These are phyloP conservation scores for Fusarium pseudoanthophilum DNA, from an alignment of 2,329 filamentous ascomycete genomes.

Conservation along the genomic window DNA sequence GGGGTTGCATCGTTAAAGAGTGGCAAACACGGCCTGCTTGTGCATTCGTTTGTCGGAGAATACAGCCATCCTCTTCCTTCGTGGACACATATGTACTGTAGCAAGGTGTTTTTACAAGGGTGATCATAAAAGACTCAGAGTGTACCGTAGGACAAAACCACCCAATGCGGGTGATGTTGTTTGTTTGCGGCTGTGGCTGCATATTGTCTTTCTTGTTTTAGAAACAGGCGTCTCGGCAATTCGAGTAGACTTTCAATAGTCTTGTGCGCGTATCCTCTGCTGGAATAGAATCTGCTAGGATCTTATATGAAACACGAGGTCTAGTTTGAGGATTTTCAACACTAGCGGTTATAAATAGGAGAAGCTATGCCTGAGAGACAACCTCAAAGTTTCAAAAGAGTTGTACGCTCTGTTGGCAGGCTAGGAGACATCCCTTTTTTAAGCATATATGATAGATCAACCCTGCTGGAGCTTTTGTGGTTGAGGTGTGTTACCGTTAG, in stretches of 20 bases:
- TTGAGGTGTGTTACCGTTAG: conserved; percentile 2
- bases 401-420: neutral
- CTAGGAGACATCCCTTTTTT: neutral
- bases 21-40: conserved; percentile 14
- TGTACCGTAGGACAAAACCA: conserved; percentile 6
- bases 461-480: neutral
- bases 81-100: neutral
- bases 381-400: neutral
- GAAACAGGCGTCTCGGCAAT: conserved; percentile 22
- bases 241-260: conserved; percentile 21
- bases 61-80: conserved; percentile 9
- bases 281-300: conserved; percentile 7
- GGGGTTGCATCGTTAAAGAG: conserved; percentile 22
- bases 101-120: neutral
- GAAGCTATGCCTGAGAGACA: neutral
- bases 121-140: neutral
- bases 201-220: conserved; percentile 1
- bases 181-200: conserved; percentile 29
- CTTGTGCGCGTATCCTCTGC: conserved; percentile 18
- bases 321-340: conserved; percentile 15
- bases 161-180: conserved; percentile 9
- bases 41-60: conserved; percentile 22
- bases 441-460: conserved; percentile 24
- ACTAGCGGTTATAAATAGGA: conserved; percentile 33
- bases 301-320: conserved; percentile 27